These are phyloP conservation scores for Colletotrichum sp. DNA, from an alignment of 2,329 filamentous ascomycete species.

Conservation along the genomic window DNA sequence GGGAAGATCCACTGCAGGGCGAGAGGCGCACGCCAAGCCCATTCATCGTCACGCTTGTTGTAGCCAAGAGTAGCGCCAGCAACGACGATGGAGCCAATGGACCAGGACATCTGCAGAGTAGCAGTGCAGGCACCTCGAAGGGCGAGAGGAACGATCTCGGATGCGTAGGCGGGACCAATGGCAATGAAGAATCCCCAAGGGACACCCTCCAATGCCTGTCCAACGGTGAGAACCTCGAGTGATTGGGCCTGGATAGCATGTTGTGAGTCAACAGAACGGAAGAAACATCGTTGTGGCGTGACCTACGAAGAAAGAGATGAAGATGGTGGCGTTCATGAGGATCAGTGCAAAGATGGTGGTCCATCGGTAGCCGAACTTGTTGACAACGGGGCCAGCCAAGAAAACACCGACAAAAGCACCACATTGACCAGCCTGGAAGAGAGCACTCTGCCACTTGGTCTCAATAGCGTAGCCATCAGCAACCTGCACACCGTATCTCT, in stretches of 20 bases:
- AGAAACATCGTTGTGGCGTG: conserved; percentile 18
- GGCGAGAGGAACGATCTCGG: conserved; percentile 62
- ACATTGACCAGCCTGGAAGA: conserved; percentile 36
- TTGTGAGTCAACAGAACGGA: conserved; percentile 11
- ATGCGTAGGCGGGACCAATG: conserved; percentile 65
- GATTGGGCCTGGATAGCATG: conserved; percentile 36
- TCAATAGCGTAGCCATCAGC: conserved; percentile 32
- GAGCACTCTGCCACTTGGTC: conserved; percentile 45
- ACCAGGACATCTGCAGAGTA: conserved; percentile 70
- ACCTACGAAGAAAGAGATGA: conserved; percentile 56
- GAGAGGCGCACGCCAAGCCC: conserved; percentile 50
- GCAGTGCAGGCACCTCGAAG: conserved; percentile 62
- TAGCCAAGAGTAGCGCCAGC: conserved; percentile 58
- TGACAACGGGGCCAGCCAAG: conserved; percentile 42
- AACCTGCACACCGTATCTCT: conserved; percentile 37
- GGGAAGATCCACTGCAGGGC: conserved; percentile 65
- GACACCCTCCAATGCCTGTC: conserved; percentile 63
- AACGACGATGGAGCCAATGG: conserved; percentile 65
- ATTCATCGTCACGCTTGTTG: conserved; percentile 41
- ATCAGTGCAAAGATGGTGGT: conserved; percentile 34
- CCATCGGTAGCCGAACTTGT: conserved; percentile 40
- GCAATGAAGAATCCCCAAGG: conserved; percentile 70
- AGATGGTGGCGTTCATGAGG: conserved; percentile 39
- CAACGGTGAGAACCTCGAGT: conserved; percentile 47
- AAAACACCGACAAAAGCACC: conserved; percentile 41